Base-by-base conservation (phyloP, 1,284 basidiomycete species). In the Lignosus rhinocerotis region DNA sequence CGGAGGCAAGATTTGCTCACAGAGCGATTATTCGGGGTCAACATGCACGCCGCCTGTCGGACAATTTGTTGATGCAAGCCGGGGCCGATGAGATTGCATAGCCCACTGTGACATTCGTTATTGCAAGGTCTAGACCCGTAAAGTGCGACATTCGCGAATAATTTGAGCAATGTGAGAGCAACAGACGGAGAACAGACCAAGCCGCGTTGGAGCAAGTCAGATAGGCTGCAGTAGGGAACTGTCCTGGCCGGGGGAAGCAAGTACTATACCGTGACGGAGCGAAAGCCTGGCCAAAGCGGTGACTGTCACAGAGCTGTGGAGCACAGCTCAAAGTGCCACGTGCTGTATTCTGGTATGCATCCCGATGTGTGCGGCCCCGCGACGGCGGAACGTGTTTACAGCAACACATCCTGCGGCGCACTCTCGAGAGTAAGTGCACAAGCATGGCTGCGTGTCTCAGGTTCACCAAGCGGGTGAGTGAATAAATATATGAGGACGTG, bases 361-460 rank as follows among this genome's bases (percentile, higher is more conserved):
- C 44, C 44, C 19, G 17, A 12, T 38, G 41, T 9, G 41, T 21
- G 9, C 2, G 36, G 11, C 36, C 16, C 11, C 16, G 6, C 36
- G 36, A 38, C 36, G 11, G 36, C 36, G 36, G 16, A 38, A 38
- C 11, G 16, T 16, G 36, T 38, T 10, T 38, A 38, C 36, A 11
- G 36, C 36, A 16, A 11, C 6, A 10, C 11, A 11, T 16, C 25
- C 25, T 4, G 25, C 25, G 25, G 25, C 4, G 25, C 36, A 16
- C n/a, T 42, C 39, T 16, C n/a, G 14, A 16, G 41, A 43, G 16
- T 5, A 17, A 43, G 14, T 43, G 11, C 4, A 45, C 11, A 17
- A 43, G 50, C 3, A 65, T 67, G 66, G 49, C 65, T 30, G 65
- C 65, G 9, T 67, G 65, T 49, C 54, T 67, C 21, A 61, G 60